Evolutionary conservation across 768 basidiomycete genomes (phyloP).

Genomic region (Mycena polygramma): DNA sequence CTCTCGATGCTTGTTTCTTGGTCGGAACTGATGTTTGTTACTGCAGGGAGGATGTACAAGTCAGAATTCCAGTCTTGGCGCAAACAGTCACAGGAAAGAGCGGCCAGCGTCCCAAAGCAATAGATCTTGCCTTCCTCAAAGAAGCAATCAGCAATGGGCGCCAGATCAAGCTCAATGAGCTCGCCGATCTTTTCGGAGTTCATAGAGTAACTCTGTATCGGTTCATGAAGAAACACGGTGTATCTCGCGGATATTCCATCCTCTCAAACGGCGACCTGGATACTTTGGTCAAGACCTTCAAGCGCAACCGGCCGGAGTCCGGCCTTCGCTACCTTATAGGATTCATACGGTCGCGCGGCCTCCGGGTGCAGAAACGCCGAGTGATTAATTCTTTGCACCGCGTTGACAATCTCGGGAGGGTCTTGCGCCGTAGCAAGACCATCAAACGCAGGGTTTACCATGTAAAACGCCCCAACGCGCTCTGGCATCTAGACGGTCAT

Average conservation of each 20-base stretch:
- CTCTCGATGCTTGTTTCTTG: not conserved
- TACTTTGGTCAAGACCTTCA: conserved; percentile 21
- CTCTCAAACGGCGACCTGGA: conserved; percentile 6
- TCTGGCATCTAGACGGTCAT: conserved; percentile 45
- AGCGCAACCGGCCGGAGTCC: conserved; percentile 37
- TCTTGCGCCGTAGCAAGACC: conserved; percentile 26
- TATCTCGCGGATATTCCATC: not conserved
- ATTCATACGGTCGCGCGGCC: conserved; percentile 36
- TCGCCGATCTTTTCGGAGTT: not conserved
- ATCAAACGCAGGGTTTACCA: conserved; percentile 38
- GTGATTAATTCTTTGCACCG: conserved; percentile 35
- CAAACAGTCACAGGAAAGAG: conserved; percentile 7
- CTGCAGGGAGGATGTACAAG: conserved; percentile 5
- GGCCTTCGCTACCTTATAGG: too few relatives aligned
- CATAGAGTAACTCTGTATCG: not conserved
- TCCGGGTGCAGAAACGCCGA: conserved; percentile 36
- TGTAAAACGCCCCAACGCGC: conserved; percentile 34
- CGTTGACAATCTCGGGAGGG: conserved; percentile 40
- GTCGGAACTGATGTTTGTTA: too few relatives aligned
- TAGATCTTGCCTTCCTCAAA: not conserved
- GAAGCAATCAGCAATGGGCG: conserved; percentile 7
- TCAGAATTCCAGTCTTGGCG: not conserved
- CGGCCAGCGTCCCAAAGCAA: not conserved
- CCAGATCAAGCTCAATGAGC: conserved; percentile 11
- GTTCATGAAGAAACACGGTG: conserved; percentile 1